A percentile compares a stretch with the other conserved stretches of the same genome.
Conservation (phyloP, 805 yeast species). For the Ogataea polymorpha region DNA sequence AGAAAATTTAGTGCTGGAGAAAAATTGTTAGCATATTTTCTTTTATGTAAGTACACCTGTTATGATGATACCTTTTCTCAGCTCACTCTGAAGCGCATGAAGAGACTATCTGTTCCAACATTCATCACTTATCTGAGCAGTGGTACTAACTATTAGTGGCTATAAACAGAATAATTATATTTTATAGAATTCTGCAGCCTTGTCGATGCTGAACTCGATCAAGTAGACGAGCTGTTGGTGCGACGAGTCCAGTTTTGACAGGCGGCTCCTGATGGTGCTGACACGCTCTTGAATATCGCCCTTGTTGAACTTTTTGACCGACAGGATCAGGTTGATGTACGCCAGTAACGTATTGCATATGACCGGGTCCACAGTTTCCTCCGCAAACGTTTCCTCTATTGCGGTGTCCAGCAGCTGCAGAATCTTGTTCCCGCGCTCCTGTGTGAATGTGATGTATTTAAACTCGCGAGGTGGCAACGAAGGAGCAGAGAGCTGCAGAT, state of each 20-base stretch:
- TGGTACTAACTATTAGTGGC: constrained; percentile 3
- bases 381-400: constrained; percentile 35
- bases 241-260: background rate
- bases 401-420: constrained; percentile 39
- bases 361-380: constrained; percentile 11
- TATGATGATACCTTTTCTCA: constrained; percentile 54
- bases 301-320: constrained; percentile 25
- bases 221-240: constrained; percentile 14
- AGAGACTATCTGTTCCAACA: constrained; percentile 49
- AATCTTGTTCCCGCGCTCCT: constrained; percentile 41
- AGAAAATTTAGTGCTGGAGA: background rate
- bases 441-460: constrained; percentile 42
- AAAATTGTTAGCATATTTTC: constrained; percentile 1
- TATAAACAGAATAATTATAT: background rate
- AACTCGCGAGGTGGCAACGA: constrained; percentile 38
- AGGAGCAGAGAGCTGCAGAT: constrained; percentile 22
- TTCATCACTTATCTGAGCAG: constrained; percentile 38
- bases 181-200: constrained; percentile 16
- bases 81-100: constrained; percentile 58
- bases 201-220: constrained; percentile 21
- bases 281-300: constrained; percentile 6
- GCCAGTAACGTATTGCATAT: constrained; percentile 47
- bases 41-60: constrained; percentile 13
- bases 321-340: constrained; percentile 47
- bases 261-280: background rate